These are phyloP conservation scores for Phytophthora chlamydospora DNA, from an alignment of 352 stramenopile genomes.

Conservation along the genomic window DNA sequence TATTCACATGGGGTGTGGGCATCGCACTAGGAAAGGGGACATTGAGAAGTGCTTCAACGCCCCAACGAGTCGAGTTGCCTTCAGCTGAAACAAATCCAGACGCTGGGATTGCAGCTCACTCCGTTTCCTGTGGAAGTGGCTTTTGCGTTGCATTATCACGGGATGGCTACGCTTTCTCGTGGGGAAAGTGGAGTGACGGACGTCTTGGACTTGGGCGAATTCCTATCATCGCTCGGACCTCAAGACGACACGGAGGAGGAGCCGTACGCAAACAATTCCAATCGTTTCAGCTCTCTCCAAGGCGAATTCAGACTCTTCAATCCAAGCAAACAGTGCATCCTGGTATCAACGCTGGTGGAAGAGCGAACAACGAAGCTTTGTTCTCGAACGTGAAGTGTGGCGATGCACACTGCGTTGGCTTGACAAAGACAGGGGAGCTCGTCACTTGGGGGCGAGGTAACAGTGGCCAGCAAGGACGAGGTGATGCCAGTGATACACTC, in stretches of 20 bases:
- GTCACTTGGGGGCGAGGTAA: constrained; percentile 82
- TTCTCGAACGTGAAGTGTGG: constrained; percentile 66
- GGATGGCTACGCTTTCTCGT: constrained; percentile 71
- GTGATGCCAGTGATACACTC: constrained; percentile 43
- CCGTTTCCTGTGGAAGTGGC: constrained; percentile 70
- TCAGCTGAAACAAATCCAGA: background rate
- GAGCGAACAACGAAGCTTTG: constrained; percentile 1
- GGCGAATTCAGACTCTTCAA: constrained; percentile 21
- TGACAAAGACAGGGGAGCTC: constrained; percentile 58
- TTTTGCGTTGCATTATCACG: constrained; percentile 77
- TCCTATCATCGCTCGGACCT: constrained; percentile 51
- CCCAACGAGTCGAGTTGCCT: constrained; percentile 41
- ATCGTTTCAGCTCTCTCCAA: constrained; percentile 57
- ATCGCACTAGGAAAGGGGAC: constrained; percentile 53
- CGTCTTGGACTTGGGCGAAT: constrained; percentile 74
- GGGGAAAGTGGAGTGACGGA: constrained; percentile 80
- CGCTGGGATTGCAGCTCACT: constrained; percentile 11
- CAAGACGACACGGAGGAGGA: constrained; percentile 38
- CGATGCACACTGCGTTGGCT: constrained; percentile 77
- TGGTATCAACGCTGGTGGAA: background rate
- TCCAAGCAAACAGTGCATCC: background rate
- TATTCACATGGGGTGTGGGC: constrained; percentile 85
- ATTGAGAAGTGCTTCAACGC: constrained; percentile 42
- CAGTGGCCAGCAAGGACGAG: constrained; percentile 83
- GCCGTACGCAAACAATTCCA: constrained; percentile 59